Percentiles rank a stretch among this genome's conserved stretches.
Evolutionary conservation across 352 stramenopile species (phyloP).

Genomic region (Phytophthora palmivora): DNA sequence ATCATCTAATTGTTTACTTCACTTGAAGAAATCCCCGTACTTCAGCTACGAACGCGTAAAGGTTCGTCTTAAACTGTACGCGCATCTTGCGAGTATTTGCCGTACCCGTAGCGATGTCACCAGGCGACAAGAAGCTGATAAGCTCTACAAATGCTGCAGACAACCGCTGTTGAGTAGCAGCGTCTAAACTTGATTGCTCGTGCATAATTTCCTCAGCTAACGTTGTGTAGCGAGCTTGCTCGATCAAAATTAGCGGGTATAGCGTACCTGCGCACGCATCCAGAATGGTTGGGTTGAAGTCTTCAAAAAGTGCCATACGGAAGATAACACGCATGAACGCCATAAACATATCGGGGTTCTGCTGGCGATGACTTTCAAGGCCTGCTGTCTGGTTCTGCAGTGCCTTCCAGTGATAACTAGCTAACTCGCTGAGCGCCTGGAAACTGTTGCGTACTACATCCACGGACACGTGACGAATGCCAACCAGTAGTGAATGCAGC

Average conservation of each 20-base stretch:
- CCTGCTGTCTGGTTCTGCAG: constrained; percentile 55
- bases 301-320: constrained; percentile 81
- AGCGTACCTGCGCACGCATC: constrained; percentile 73
- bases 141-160: constrained; percentile 69
- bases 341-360: constrained; percentile 71
- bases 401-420: constrained; percentile 73
- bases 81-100: constrained; percentile 75
- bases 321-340: constrained; percentile 82
- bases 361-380: constrained; percentile 49
- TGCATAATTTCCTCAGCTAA: constrained; percentile 73
- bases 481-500: constrained; percentile 75
- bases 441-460: constrained; percentile 87
- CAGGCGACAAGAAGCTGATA: constrained; percentile 68
- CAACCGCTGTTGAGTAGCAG: constrained; percentile 57
- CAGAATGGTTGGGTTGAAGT: constrained; percentile 78
- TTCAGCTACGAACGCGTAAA: constrained; percentile 84
- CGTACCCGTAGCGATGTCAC: constrained; percentile 66
- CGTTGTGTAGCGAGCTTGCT: constrained; percentile 71
- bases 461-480: constrained; percentile 74
- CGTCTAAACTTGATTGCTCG: constrained; percentile 52
- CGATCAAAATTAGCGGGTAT: constrained; percentile 85
- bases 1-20: constrained; percentile 50
- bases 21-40: constrained; percentile 87
- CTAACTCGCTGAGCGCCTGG: constrained; percentile 80
- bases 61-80: constrained; percentile 80